A percentile compares a stretch with the other conserved stretches of the same genome.
Conservation (phyloP, 2,329 filamentous ascomycete species). For the Davidsoniella virescens region DNA sequence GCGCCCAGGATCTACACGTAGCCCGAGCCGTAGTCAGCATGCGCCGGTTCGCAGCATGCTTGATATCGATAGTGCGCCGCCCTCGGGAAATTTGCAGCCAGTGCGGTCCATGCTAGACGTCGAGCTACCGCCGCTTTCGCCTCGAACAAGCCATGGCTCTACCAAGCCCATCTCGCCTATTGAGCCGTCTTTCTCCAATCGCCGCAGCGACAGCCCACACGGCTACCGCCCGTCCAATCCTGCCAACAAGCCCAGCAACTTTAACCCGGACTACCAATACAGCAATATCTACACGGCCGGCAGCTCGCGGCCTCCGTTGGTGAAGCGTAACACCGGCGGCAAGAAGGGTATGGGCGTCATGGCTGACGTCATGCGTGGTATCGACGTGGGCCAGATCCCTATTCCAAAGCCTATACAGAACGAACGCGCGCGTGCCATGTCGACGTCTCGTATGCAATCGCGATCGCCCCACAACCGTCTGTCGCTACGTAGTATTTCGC, state of each 20-base stretch:
- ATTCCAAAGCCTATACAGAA: conserved; percentile 30
- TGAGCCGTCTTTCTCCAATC: background rate
- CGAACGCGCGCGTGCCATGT: conserved; percentile 14
- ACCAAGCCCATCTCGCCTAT: conserved; percentile 11
- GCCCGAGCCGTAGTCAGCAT: conserved; percentile 25
- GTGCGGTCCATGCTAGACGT: conserved; percentile 38
- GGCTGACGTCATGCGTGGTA: conserved; percentile 36
- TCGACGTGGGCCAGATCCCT: conserved; percentile 32
- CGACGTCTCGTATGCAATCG: conserved; percentile 27
- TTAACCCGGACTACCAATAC: conserved; percentile 41
- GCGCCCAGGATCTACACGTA: conserved; percentile 12
- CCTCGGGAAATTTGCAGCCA: conserved; percentile 22
- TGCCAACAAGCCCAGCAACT: conserved; percentile 20
- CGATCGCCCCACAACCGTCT: conserved; percentile 38
- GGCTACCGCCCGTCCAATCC: conserved; percentile 20
- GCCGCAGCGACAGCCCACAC: conserved; percentile 6
- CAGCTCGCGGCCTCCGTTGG: conserved; percentile 26
- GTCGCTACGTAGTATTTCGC: conserved; percentile 25
- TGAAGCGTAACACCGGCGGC: conserved; percentile 35
- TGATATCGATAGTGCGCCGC: conserved; percentile 31
- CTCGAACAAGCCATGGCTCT: conserved; percentile 5
- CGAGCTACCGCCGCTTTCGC: conserved; percentile 17
- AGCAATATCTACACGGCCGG: conserved; percentile 39
- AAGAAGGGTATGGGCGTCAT: conserved; percentile 26
- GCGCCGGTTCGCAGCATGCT: conserved; percentile 50